These are phyloP conservation scores for Waltergamsia citrina DNA, from an alignment of 2,329 filamentous ascomycete species.

Conservation along the genomic window DNA sequence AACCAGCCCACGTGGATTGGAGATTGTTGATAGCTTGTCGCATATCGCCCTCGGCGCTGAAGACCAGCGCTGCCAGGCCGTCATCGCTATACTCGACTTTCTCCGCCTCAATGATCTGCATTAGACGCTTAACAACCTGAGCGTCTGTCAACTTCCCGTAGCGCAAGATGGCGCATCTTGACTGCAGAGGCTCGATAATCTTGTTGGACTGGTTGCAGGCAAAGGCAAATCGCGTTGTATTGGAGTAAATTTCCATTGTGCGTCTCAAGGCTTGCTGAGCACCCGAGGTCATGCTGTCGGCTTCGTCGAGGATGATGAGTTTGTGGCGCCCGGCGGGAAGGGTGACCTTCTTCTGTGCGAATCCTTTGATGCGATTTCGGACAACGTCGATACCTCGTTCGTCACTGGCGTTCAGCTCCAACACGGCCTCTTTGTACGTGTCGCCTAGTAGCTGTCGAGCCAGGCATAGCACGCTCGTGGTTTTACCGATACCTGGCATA, in stretches of 20 bases:
- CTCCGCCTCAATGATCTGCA: slow-evolving; percentile 91
- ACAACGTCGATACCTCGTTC: slow-evolving; percentile 98
- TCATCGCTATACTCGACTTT: slow-evolving; percentile 87
- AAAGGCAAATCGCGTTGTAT: slow-evolving; percentile 93
- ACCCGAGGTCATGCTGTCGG: slow-evolving; percentile 95
- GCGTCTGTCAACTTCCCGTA: slow-evolving; percentile 88
- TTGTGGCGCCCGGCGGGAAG: slow-evolving; percentile 86
- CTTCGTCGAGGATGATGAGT: slow-evolving; percentile 94
- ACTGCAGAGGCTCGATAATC: slow-evolving; percentile 98
- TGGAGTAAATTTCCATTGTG: slow-evolving; percentile 98
- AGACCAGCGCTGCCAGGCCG: slow-evolving; percentile 89
- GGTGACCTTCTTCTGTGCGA: slow-evolving; percentile 98
- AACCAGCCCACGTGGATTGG: slow-evolving; percentile 86
- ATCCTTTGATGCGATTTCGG: slow-evolving; percentile 93
- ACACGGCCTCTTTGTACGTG: slow-evolving; percentile 91
- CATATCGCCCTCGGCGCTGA: slow-evolving; percentile 97
- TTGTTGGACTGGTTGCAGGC: slow-evolving; percentile 99
- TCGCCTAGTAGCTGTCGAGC: slow-evolving; percentile 86
- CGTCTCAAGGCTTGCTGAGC: slow-evolving; percentile 90
- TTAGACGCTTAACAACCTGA: slow-evolving; percentile 80
- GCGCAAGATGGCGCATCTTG: slow-evolving; percentile 87
- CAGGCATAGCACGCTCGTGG: slow-evolving; percentile 87
- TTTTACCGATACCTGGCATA: slow-evolving; percentile 98
- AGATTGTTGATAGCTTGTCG: slow-evolving; percentile 97
- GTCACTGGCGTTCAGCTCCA: slow-evolving; percentile 94